Conservation (phyloP, 306 rosid species). For the Acacia melanoxylon region DNA sequence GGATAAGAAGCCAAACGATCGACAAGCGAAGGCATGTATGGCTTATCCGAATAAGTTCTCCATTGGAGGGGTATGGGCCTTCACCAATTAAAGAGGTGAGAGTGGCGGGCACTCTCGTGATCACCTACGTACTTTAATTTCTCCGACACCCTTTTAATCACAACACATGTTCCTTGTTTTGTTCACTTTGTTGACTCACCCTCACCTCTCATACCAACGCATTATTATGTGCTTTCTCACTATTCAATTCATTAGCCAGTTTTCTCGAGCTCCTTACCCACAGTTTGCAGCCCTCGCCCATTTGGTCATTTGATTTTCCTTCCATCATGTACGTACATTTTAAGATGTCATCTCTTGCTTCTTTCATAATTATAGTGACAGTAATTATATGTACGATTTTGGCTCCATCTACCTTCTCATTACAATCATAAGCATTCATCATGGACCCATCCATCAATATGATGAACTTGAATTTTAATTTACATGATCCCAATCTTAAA, state of each 20-base stretch:
- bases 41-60: constrained; percentile 15
- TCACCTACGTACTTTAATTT: constrained; percentile 21
- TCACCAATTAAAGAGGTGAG: neutral
- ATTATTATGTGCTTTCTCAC: neutral
- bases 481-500: too few relatives aligned
- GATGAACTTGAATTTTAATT: neutral
- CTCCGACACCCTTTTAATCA: constrained; percentile 40
- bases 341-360: neutral
- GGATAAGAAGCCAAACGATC: constrained; percentile 4
- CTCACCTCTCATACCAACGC: neutral
- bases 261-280: neutral
- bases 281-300: neutral
- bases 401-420: neutral
- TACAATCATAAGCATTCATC: neutral
- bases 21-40: neutral
- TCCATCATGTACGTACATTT: neutral
- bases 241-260: constrained; percentile 2
- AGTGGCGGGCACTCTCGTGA: constrained; percentile 14
- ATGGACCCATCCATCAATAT: neutral
- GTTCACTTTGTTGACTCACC: neutral
- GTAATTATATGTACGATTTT: neutral
- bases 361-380: neutral
- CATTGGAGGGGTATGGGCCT: constrained; percentile 33
- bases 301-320: neutral
- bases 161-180: constrained; percentile 38